phyloP scores from a whole-genome alignment of 73 alveolate species.

The Tetrahymena elliotti region DNA sequence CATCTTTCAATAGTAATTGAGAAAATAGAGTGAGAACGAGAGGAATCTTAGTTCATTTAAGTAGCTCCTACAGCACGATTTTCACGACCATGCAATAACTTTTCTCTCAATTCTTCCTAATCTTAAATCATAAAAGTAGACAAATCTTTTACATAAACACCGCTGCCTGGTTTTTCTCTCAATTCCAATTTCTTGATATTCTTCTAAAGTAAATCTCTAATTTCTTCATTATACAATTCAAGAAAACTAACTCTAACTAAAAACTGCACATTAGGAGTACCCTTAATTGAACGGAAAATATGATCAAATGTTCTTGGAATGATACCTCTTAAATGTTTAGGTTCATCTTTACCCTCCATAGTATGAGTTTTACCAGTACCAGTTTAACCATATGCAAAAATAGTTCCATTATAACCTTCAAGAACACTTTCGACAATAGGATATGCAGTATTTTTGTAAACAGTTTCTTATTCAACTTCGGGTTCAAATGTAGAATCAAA shows the following conservation, averaged over 20 bases:
- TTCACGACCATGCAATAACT: conserved; percentile 78
- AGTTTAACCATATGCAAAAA: conserved; percentile 97
- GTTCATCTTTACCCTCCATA: conserved; percentile 93
- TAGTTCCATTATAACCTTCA: conserved; percentile 97
- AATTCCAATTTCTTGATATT: conserved; percentile 68
- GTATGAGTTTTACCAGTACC: conserved; percentile 98
- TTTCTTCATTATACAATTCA: conserved; percentile 92
- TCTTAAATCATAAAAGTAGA: conserved; percentile 78
- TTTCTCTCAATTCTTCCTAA: conserved; percentile 76
- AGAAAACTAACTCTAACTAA: conserved; percentile 79
- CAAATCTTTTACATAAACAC: conserved; percentile 82
- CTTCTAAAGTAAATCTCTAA: conserved; percentile 75
- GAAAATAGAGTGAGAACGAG: conserved; percentile 81
- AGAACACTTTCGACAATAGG: conserved; percentile 87
- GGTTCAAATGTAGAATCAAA: conserved; percentile 75
- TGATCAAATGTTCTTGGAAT: conserved; percentile 95
- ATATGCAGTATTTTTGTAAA: conserved; percentile 76
- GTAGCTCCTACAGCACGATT: conserved; percentile 92
- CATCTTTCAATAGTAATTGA: conserved; percentile 75
- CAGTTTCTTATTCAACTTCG: conserved; percentile 61
- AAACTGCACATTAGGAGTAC: conserved; percentile 65
- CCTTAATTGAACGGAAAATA: conserved; percentile 77
- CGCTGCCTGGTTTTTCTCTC: conserved; percentile 82
- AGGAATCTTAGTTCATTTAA: conserved; percentile 79
- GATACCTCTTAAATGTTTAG: conserved; percentile 79